Conservation (phyloP, 768 basidiomycete genomes). For the Hydnum rufescens region DNA sequence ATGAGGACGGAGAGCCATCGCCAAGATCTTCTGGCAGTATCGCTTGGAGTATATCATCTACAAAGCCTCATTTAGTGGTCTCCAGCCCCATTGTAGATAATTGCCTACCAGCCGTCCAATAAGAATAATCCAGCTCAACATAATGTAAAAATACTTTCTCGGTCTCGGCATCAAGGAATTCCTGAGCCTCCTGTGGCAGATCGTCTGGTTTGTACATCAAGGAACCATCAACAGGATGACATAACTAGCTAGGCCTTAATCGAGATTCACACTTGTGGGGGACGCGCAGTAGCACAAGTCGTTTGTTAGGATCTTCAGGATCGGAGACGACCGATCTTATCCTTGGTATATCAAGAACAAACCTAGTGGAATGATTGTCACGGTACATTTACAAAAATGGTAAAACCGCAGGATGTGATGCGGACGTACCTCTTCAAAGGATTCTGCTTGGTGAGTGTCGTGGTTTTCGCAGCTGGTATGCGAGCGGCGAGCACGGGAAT, state of each 20-base stretch:
- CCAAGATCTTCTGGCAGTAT: conserved; percentile 62
- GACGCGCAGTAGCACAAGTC: conserved; percentile 49
- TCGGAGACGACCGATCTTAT: conserved; percentile 37
- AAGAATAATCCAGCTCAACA: conserved; percentile 57
- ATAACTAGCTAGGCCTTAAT: not conserved
- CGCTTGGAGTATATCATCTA: conserved; percentile 69
- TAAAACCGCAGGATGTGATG: not conserved
- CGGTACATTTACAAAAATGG: not conserved
- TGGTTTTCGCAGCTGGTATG: conserved; percentile 36
- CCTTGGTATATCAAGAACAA: conserved; percentile 48
- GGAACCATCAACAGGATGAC: conserved; percentile 1
- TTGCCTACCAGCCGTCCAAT: conserved; percentile 66
- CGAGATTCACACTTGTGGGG: conserved; percentile 18
- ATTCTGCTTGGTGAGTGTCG: conserved; percentile 34
- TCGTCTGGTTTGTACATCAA: conserved; percentile 35
- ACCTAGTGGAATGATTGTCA: conserved; percentile 21
- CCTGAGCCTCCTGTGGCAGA: conserved; percentile 33
- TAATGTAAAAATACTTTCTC: conserved; percentile 37
- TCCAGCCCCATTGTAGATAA: not conserved
- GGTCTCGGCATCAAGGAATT: conserved; percentile 36
- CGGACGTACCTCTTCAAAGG: conserved; percentile 34
- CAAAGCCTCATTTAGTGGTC: not conserved
- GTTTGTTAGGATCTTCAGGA: conserved; percentile 28
- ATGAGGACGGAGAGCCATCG: conserved; percentile 68
- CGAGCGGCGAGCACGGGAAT: conserved; percentile 50